Conservation (phyloP, 1,284 basidiomycete species). For the Ustilago loliicola region DNA sequence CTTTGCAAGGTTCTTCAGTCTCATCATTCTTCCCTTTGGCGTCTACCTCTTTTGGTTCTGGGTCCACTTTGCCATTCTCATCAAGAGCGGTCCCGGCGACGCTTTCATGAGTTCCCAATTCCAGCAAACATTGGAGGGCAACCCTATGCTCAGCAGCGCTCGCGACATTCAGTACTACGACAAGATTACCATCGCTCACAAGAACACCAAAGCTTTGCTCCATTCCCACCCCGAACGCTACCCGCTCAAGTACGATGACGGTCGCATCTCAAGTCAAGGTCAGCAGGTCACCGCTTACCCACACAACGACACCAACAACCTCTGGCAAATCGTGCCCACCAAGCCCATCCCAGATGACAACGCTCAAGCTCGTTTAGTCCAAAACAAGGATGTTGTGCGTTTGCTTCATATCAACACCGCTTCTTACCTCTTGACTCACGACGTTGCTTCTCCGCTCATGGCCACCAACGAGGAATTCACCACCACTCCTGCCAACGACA, state of each 20-base stretch:
- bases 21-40: slow-evolving; percentile 87
- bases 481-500: slow-evolving; percentile 74
- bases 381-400: slow-evolving; percentile 89
- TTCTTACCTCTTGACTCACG: slow-evolving; percentile 88
- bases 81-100: slow-evolving; percentile 91
- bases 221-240: slow-evolving; percentile 93
- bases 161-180: slow-evolving; percentile 95
- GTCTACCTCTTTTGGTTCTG: slow-evolving; percentile 98
- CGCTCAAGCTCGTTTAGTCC: slow-evolving; percentile 87
- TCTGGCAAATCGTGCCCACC: slow-evolving; percentile 95
- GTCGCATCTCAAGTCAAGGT: slow-evolving; percentile 93
- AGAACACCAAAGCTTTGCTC: slow-evolving; percentile 89
- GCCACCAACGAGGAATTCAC: slow-evolving; percentile 98
- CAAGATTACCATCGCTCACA: slow-evolving; percentile 87
- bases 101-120: slow-evolving; percentile 97
- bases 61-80: slow-evolving; percentile 91
- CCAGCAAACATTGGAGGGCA: slow-evolving; percentile 94
- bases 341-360: slow-evolving; percentile 75
- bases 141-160: slow-evolving; percentile 89
- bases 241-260: slow-evolving; percentile 94
- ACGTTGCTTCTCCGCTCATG: slow-evolving; percentile 96
- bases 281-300: slow-evolving; percentile 99
- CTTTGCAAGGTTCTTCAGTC: slow-evolving; percentile 83
- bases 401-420: slow-evolving; percentile 89
- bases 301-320: slow-evolving; percentile 91